Conservation (phyloP, 495 filamentous ascomycete genomes). For the Acidiella bohemica region DNA sequence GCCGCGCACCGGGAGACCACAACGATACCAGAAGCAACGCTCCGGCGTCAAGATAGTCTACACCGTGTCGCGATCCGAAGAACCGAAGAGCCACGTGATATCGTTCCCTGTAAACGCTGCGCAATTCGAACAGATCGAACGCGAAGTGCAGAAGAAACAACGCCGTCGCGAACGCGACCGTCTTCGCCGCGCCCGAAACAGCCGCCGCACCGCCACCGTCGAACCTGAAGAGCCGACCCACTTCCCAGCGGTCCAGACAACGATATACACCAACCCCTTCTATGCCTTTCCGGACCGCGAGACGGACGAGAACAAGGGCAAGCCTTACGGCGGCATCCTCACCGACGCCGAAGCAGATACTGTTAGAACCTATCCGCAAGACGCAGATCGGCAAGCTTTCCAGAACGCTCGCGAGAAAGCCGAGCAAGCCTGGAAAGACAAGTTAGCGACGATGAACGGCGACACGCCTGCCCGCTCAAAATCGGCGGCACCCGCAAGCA, state of each 20-base stretch:
- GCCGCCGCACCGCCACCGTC: slow-evolving; percentile 20
- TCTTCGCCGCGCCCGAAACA: slow-evolving; percentile 20
- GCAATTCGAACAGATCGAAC: slow-evolving; percentile 47
- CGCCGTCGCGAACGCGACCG: slow-evolving; percentile 29
- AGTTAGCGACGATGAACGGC: slow-evolving; percentile 32
- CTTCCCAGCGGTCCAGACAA: slow-evolving; percentile 44
- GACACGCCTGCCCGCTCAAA: slow-evolving; percentile 45
- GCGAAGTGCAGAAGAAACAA: slow-evolving; percentile 37
- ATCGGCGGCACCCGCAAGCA: slow-evolving; percentile 71
- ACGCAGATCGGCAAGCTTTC: slow-evolving; percentile 67
- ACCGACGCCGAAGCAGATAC: slow-evolving; percentile 85
- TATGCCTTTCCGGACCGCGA: slow-evolving; percentile 79
- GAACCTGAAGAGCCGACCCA: slow-evolving; percentile 23
- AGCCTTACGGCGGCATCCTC: slow-evolving; percentile 91
- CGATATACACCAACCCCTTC: slow-evolving; percentile 49
- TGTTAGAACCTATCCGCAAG: slow-evolving; percentile 65
- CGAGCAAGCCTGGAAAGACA: slow-evolving; percentile 77
- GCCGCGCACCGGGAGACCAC: slow-evolving; percentile 15
- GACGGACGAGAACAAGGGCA: slow-evolving; percentile 74
- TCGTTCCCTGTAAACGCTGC: slow-evolving; percentile 45
- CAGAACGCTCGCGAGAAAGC: slow-evolving; percentile 77
- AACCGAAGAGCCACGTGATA: slow-evolving; percentile 38
- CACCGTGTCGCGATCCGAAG: slow-evolving; percentile 12
- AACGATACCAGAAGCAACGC: slow-evolving; percentile 11
- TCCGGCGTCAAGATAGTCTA: slow-evolving; percentile 8